Evolutionary conservation across 257 asterid genomes (phyloP), one percentile per base, ranked within the genome.

Genomic region (Petunia secreta): DNA sequence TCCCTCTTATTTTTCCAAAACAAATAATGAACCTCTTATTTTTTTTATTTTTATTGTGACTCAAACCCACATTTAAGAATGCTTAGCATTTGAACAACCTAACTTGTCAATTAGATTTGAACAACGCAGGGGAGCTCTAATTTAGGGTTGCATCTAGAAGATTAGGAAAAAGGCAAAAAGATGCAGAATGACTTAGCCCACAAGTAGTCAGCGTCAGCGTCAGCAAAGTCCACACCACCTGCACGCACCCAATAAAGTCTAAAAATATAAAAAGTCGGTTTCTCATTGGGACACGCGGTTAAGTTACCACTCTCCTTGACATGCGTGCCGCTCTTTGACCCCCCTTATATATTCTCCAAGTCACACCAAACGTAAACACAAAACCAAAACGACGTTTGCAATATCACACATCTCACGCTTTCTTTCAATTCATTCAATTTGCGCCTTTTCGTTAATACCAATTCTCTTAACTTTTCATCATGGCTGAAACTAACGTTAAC

Each of bases 401-500:
- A 6, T 11, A 16, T 69, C 77, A 48, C 34, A 48, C n/a, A 7
- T 48, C 5, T 48, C 36, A 1, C 50, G 25, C 38, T 37, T 63
- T 3, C 9, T 9, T 37, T 37, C 48, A 25, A 37, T 37, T 37
- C 48, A 25, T 46, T 69, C 16, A 43, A 69, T 48, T 71, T 11
- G 44, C 44, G 60, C 46, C 8, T 34, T 34, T 48, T 48, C 76
- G 1, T 34, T 13, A 11, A n/a, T 37, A 48, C 58, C 34, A 71
- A 77, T 50, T 41, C 80, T 41, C n/a, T 63, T 59, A 3, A 9
- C 34, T 48, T 16, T 34, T 3, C 14, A 15, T 34, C 62, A 85
- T 82, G 85, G 87, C 87, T 14, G 85, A 85, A 48, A 14, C 84
- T 25, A 75, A 78, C 75, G 50, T 80, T 41, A 80, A 40, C 1